Percentiles rank a stretch among this genome's conserved stretches.
These are phyloP conservation scores for Huntiella savannae DNA, from an alignment of 2,329 filamentous ascomycete species.

Conservation along the genomic window DNA sequence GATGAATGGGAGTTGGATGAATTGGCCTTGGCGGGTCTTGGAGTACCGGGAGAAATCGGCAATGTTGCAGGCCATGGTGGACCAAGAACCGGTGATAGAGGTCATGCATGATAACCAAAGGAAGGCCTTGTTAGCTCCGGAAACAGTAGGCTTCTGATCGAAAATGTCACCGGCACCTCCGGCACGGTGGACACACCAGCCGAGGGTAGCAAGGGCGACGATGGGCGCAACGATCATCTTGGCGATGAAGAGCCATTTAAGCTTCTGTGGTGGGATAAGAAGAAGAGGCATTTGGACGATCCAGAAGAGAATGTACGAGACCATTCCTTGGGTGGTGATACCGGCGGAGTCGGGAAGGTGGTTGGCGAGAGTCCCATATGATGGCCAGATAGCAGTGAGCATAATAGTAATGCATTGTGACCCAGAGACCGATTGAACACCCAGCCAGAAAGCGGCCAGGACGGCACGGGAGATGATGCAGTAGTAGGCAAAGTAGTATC, in stretches of 20 bases:
- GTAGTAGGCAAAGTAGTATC: conserved; percentile 23
- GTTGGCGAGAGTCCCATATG: conserved; percentile 21
- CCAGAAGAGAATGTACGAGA: conserved; percentile 29
- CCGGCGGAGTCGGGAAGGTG: conserved; percentile 19
- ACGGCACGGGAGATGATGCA: conserved; percentile 23
- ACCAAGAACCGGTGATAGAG: conserved; percentile 29
- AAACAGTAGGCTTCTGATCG: conserved; percentile 12
- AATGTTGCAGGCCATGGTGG: conserved; percentile 31
- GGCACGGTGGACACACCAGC: conserved; percentile 19
- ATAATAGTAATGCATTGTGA: conserved; percentile 16
- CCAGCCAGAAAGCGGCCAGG: conserved; percentile 26
- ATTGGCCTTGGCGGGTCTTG: conserved; percentile 25
- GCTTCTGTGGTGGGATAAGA: conserved; percentile 25
- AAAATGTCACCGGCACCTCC: conserved; percentile 13
- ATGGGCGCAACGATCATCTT: conserved; percentile 17
- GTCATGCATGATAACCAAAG: conserved; percentile 24
- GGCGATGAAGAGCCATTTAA: conserved; percentile 24
- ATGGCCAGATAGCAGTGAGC: conserved; percentile 22
- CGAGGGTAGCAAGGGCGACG: conserved; percentile 16
- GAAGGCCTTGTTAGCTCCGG: conserved; percentile 21
- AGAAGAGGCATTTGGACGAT: conserved; percentile 25
- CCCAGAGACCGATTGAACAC: conserved; percentile 23
- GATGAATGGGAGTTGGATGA: conserved; percentile 28
- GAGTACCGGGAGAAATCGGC: conserved; percentile 20
- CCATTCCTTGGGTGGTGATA: conserved; percentile 19